Evolutionary conservation across 2,329 filamentous ascomycete genomes (phyloP), one percentile per base, ranked within the genome.

Genomic region (Colletotrichum sp.): DNA sequence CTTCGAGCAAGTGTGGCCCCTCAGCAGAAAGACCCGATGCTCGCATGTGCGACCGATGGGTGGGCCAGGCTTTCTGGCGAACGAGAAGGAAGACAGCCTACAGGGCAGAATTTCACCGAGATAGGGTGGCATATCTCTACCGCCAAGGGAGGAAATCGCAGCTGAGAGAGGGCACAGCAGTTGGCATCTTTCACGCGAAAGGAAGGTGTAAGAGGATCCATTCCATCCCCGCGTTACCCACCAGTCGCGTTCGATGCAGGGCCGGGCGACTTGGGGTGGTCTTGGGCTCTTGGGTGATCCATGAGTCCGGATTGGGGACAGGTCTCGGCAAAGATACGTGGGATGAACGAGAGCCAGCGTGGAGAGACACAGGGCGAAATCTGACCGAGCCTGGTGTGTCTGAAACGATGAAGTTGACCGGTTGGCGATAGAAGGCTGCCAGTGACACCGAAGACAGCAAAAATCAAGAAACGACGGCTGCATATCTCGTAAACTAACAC

Each of bases 151-250:
- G 65, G 36, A n/a, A 52, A 61, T 27, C 70, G 52, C 7, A 69
- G 59, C 64, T 74, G n/a, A 34, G 72, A 64, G 57, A 61, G 15
- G 70, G 70, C 44, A 76, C 57, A 69, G 44, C 59, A 27, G 22
- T 69, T 69, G 70, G 64, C 70, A 69, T 76, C 59, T 69, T 76
- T 66, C 57, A 76, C 74, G 65, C 70, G 74, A 74, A 76, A 76
- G 74, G 74, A 76, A 69, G 74, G 74, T 74, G 74, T 66, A 74
- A 73, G 65, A 76, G 64, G 44, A 74, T 73, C 65, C 71, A 76
- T 74, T 74, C 44, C 59, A 66, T 69, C 74, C 64, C 64, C 65
- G 74, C 74, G 74, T 69, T 69, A 74, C 49, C 74, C 64, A 76
- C 65, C 49, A 62, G 44, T 73, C 74, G 59, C 64, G 22, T 49